Conservation (phyloP, 2,329 filamentous ascomycete genomes). For the Ophiostoma ips region DNA sequence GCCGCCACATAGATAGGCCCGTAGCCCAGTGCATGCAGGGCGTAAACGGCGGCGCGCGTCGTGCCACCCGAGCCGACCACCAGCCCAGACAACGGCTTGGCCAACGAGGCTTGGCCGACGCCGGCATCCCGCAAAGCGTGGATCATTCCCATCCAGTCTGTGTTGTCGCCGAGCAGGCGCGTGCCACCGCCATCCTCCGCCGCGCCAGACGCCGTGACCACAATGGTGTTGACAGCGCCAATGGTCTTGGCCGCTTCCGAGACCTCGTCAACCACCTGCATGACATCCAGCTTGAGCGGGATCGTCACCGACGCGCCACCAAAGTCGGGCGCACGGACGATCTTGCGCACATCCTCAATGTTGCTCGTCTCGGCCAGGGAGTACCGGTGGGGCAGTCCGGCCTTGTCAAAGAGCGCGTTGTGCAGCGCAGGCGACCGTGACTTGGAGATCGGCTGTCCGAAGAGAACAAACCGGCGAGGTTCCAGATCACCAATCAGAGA, state of each 20-base stretch:
- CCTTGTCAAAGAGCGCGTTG: conserved; percentile 64
- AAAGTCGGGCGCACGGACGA: conserved; percentile 61
- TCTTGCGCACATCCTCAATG: conserved; percentile 42
- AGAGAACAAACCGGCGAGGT: conserved; percentile 67
- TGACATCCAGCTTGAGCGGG: conserved; percentile 81
- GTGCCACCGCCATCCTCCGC: conserved; percentile 25
- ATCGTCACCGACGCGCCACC: conserved; percentile 94
- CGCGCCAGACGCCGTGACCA: conserved; percentile 38
- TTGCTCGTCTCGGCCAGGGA: conserved; percentile 58
- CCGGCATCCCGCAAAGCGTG: conserved; percentile 60
- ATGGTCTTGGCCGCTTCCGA: conserved; percentile 68
- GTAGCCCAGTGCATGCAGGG: conserved; percentile 71
- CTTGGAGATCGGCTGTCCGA: conserved; percentile 69
- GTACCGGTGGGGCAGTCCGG: conserved; percentile 79
- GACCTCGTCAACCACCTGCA: conserved; percentile 65
- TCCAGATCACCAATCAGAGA: conserved; percentile 67
- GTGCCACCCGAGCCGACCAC: conserved; percentile 89
- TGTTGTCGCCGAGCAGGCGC: conserved; percentile 73
- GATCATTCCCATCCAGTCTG: conserved; percentile 89
- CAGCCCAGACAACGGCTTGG: conserved; percentile 42
- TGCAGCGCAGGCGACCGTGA: conserved; percentile 83
- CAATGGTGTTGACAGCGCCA: conserved; percentile 88
- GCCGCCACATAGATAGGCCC: conserved; percentile 78
- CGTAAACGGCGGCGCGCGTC: conserved; percentile 79
- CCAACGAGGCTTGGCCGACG: conserved; percentile 27